phyloP scores from a whole-genome alignment of 2,329 filamentous ascomycete species.

The Cercospora sojina region DNA sequence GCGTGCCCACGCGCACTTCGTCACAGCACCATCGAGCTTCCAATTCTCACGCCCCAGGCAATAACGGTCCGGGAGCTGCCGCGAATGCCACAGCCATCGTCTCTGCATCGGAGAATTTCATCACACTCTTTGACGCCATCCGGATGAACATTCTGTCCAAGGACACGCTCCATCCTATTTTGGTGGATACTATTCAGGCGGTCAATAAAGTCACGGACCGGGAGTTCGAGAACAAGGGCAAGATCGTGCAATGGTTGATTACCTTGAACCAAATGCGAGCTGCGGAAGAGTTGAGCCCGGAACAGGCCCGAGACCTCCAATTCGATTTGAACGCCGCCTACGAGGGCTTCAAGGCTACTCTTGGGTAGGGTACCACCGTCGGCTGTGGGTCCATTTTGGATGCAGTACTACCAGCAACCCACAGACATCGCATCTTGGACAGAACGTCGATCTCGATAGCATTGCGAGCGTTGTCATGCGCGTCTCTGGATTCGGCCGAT shows the following conservation, averaged over 20 bases:
- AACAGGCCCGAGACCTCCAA: conserved; percentile 83
- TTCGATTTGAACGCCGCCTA: conserved; percentile 95
- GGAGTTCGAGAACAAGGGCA: conserved; percentile 91
- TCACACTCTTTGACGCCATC: conserved; percentile 93
- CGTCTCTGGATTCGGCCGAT: not conserved
- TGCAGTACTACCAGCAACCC: not conserved
- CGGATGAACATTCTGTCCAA: conserved; percentile 91
- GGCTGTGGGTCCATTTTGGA: not conserved
- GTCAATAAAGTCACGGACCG: conserved; percentile 95
- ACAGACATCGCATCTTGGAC: not conserved
- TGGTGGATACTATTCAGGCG: conserved; percentile 94
- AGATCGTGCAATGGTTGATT: conserved; percentile 98
- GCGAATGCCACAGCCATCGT: conserved; percentile 60
- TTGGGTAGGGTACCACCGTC: conserved; percentile 43
- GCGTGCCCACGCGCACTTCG: conserved; percentile 49
- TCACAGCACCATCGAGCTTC: conserved; percentile 22
- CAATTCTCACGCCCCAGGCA: conserved; percentile 23
- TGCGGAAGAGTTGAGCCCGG: conserved; percentile 82
- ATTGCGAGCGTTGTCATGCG: not conserved
- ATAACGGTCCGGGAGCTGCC: conserved; percentile 23
- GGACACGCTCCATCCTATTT: conserved; percentile 89
- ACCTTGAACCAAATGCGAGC: conserved; percentile 97
- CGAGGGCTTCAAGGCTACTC: conserved; percentile 82
- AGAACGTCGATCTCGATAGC: not conserved
- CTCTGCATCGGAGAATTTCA: conserved; percentile 95